A percentile compares a stretch with the other conserved stretches of the same genome.
phyloP scores from a whole-genome alignment of 306 rosid genomes.

The Dryas octopetala region DNA sequence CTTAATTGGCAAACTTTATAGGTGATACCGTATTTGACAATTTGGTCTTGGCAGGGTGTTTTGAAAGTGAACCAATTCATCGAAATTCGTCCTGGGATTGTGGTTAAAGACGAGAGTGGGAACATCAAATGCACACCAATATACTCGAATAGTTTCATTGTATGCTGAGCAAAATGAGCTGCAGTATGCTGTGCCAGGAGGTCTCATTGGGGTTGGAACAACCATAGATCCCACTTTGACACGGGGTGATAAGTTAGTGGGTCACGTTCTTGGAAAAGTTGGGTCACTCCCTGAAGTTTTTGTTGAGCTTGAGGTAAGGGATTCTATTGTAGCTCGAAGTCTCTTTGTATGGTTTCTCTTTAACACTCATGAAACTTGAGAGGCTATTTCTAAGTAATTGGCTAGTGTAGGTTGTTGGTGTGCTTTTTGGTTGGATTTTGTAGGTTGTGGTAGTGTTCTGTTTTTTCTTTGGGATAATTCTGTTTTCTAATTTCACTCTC shows the following conservation, averaged over 20 bases:
- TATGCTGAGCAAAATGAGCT: slow-evolving; percentile 84
- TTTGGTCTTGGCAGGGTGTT: slow-evolving; percentile 61
- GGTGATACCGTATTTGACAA: not conserved
- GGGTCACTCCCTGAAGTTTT: slow-evolving; percentile 86
- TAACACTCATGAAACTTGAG: not conserved
- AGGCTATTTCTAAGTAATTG: no score
- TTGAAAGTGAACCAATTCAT: slow-evolving; percentile 79
- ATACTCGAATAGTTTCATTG: slow-evolving; percentile 83
- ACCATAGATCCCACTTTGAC: slow-evolving; percentile 91
- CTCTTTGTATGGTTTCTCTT: not conserved
- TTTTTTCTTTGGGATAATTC: no score
- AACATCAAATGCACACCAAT: slow-evolving; percentile 80
- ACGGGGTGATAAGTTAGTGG: slow-evolving; percentile 86
- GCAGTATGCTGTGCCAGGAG: slow-evolving; percentile 93
- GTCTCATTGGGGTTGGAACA: slow-evolving; percentile 84
- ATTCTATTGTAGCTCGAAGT: not conserved
- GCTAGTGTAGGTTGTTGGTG: no score
- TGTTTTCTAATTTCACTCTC: no score
- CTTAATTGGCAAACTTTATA: no score
- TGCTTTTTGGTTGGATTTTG: no score
- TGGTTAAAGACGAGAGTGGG: slow-evolving; percentile 79
- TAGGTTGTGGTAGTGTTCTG: no score
- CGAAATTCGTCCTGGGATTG: slow-evolving; percentile 90
- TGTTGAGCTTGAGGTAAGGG: slow-evolving; percentile 77
- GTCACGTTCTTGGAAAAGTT: slow-evolving; percentile 92